Base-by-base conservation (phyloP, 257 asterid species). In the Echites panduratus region DNA sequence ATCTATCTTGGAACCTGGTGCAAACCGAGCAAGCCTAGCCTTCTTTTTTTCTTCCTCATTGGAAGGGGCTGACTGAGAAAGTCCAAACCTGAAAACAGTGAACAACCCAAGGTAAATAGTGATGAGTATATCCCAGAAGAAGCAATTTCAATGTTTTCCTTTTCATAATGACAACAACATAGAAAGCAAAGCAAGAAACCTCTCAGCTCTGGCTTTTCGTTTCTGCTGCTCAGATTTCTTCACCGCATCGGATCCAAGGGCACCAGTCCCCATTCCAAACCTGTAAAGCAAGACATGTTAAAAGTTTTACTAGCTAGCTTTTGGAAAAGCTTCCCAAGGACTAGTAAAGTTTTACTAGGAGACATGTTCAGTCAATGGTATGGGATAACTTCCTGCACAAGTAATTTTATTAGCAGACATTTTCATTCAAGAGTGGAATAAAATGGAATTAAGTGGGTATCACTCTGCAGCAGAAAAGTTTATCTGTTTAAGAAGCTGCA, bases 201-300 rank as follows among this genome's bases (percentile, higher is more conserved):
- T 92, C 84, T 91, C 98, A 40, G 99, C 99, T 82, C 99, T 90
- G 65, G 98, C 95, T 83, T 87, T 92, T 91, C 87, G 87, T 84
- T 92, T 92, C 77, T 77, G 88, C 73, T 88, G 96, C 83, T 92
- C 99, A 5, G 94, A 74, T 66, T 84, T 79, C 86, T 92, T 95
- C 48, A 80, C 35, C 35, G 86, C 79, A 79, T 84, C 88, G 75
- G 83, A 52, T 67, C 81, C 96, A 64, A 68, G 78, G 26, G 32
- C 44, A 16, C 82, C 80, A 45, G 88, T n/a, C 38, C 47, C 86
- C 32, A 87, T 87, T 77, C 98, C 98, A 80, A 95, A 95, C 89
- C 99, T 95, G 82, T 78, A 75, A 19, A 64, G 72, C 9, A 68
- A 52, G 26, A 53, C 49, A 49, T 56, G 68, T 24, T 44, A 20